A percentile compares a stretch with the other conserved stretches of the same genome.
Evolutionary conservation across 768 basidiomycete genomes (phyloP).

Genomic region (Tubosaeta sp.): DNA sequence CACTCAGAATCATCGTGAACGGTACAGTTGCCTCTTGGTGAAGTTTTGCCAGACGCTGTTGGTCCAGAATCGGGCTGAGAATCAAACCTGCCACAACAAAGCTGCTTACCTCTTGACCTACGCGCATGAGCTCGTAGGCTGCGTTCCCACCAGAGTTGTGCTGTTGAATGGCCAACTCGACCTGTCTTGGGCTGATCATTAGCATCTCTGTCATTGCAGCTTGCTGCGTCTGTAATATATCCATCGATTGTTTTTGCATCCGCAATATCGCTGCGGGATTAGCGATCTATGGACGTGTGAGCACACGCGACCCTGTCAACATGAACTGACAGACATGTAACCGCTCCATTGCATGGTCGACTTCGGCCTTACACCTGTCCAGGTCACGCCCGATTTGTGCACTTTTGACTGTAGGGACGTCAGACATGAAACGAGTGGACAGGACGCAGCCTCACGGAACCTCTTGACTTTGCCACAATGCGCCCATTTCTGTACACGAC

Average conservation of each 20-base stretch:
- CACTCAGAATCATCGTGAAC: conserved; percentile 15
- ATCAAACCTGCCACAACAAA: background rate
- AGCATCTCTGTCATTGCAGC: conserved; percentile 34
- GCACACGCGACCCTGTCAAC: background rate
- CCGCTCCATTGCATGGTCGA: conserved; percentile 38
- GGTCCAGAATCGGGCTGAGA: background rate
- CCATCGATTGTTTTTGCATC: conserved; percentile 28
- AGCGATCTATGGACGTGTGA: conserved; percentile 15
- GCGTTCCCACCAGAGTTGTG: conserved; percentile 38
- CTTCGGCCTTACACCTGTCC: conserved; percentile 39
- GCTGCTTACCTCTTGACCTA: conserved; percentile 43
- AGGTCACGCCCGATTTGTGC: conserved; percentile 45
- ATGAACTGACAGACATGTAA: conserved; percentile 37
- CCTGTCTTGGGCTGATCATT: conserved; percentile 35
- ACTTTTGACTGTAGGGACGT: conserved; percentile 36
- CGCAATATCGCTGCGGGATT: conserved; percentile 21
- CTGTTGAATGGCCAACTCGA: conserved; percentile 35
- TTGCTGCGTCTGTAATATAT: conserved; percentile 26
- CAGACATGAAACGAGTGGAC: conserved; percentile 1
- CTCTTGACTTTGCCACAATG: conserved; percentile 35
- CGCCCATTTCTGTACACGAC: conserved; percentile 37
- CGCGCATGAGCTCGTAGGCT: conserved; percentile 47
- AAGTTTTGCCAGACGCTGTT: conserved; percentile 24
- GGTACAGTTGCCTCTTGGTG: background rate
- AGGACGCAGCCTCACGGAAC: conserved; percentile 32